phyloP scores from a whole-genome alignment of 2,329 filamentous ascomycete species.

The Lasiodiplodia hormozganensis region DNA sequence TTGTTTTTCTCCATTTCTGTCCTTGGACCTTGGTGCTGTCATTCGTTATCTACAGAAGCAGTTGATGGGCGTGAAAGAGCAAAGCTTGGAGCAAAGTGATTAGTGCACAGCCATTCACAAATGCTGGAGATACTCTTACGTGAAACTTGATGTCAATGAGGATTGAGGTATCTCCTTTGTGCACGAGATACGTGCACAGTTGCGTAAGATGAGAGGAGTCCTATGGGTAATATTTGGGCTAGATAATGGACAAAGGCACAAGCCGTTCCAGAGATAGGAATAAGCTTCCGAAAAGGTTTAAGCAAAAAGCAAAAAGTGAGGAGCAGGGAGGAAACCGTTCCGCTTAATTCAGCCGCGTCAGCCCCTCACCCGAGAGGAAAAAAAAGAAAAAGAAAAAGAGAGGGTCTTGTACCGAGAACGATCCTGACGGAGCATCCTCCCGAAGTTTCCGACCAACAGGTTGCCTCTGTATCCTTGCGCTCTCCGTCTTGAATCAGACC shows the following conservation, averaged over 20 bases:
- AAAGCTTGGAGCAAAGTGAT: not conserved
- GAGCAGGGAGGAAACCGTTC: not conserved
- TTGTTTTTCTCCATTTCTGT: not conserved
- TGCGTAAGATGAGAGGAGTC: not conserved
- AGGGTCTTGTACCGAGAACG: not conserved
- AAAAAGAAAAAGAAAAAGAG: not conserved
- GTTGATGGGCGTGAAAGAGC: not conserved
- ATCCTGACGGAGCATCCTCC: not conserved
- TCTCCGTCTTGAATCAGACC: not conserved
- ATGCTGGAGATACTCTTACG: not conserved
- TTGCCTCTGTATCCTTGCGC: not conserved
- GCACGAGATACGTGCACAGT: not conserved
- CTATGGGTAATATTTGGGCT: not conserved
- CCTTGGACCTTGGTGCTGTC: not conserved
- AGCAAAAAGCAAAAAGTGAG: not conserved
- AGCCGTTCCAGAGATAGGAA: not conserved
- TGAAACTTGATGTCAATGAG: not conserved
- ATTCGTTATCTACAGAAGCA: no score
- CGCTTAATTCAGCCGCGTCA: not conserved
- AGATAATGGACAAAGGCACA: not conserved
- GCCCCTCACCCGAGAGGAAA: not conserved
- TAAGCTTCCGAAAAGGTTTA: not conserved
- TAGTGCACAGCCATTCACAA: not conserved
- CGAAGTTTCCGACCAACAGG: not conserved
- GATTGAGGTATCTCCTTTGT: not conserved